Conservation (phyloP, 495 filamentous ascomycete species). For the Penicillium riverlandense region DNA sequence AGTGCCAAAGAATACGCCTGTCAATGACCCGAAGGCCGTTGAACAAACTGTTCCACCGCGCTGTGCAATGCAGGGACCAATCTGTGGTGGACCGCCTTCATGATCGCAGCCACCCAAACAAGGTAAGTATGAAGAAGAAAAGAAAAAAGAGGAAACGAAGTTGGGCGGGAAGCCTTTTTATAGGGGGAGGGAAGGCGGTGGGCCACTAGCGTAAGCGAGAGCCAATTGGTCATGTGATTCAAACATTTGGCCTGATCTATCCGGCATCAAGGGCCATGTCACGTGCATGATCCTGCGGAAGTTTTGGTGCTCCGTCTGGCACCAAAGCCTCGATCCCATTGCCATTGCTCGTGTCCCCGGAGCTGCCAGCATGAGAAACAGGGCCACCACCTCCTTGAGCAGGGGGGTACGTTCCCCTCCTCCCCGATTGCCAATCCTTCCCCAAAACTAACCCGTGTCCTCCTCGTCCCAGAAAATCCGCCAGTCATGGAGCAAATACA, state of each 20-base stretch:
- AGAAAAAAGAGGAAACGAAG: slow-evolving; percentile 29
- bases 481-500: slow-evolving; percentile 97
- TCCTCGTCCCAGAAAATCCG: slow-evolving; percentile 64
- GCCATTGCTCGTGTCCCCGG: slow-evolving; percentile 4
- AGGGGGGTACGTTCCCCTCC: slow-evolving; percentile 29
- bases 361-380: slow-evolving; percentile 39
- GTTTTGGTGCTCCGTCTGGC: slow-evolving; percentile 22
- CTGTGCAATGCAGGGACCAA: slow-evolving; percentile 73
- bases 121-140: slow-evolving; percentile 70
- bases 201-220: slow-evolving; percentile 30
- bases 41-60: slow-evolving; percentile 59
- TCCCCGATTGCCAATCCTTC: not conserved
- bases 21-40: slow-evolving; percentile 65
- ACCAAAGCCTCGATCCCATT: not conserved
- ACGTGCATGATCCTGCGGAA: slow-evolving; percentile 26
- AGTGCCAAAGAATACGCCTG: slow-evolving; percentile 69
- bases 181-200: not conserved
- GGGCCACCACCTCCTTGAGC: slow-evolving; percentile 37
- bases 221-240: slow-evolving; percentile 2
- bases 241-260: not conserved
- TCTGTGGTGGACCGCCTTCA: slow-evolving; percentile 50
- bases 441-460: slow-evolving; percentile 7
- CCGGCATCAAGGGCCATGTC: slow-evolving; percentile 7
- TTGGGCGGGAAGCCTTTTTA: slow-evolving; percentile 20
- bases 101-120: slow-evolving; percentile 59